Percentiles rank a stretch among this genome's conserved stretches.
Conservation (phyloP, 176 grass and related monocot genomes). For the Chrysopogon serrulatus region DNA sequence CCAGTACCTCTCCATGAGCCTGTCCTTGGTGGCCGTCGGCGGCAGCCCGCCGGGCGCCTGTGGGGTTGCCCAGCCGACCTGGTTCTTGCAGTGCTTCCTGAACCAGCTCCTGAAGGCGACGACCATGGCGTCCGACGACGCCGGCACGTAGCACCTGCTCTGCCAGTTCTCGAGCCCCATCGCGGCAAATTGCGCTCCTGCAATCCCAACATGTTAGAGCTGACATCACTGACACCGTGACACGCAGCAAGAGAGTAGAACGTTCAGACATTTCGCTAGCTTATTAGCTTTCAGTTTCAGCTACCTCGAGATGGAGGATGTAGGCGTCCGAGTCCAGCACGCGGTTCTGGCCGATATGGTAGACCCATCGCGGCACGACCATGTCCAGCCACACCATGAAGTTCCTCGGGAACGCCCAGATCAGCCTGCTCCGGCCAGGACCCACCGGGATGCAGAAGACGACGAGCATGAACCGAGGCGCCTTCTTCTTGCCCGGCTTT, state of each 20-base stretch:
- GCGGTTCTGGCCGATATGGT: constrained; percentile 49
- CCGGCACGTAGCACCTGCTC: constrained; percentile 59
- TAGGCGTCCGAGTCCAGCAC: constrained; percentile 75
- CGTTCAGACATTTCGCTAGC: neutral
- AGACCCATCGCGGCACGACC: constrained; percentile 60
- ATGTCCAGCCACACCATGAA: constrained; percentile 50
- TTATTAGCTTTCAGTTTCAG: too few species aligned
- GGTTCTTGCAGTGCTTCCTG: constrained; percentile 58
- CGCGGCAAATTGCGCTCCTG: constrained; percentile 63
- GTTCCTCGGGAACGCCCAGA: constrained; percentile 57
- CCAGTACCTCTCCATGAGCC: constrained; percentile 80
- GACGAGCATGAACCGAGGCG: constrained; percentile 32
- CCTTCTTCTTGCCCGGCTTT: too few species aligned
- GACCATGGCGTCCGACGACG: constrained; percentile 64
- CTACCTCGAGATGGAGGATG: constrained; percentile 79
- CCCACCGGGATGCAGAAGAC: constrained; percentile 73
- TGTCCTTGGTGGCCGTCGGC: constrained; percentile 41
- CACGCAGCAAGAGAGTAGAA: too few species aligned
- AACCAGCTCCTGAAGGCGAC: constrained; percentile 87
- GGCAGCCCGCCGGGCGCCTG: constrained; percentile 31
- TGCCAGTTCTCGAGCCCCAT: constrained; percentile 54
- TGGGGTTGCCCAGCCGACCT: constrained; percentile 44
- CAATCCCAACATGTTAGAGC: too few species aligned
- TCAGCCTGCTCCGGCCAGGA: constrained; percentile 61
- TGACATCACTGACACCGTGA: too few species aligned